phyloP scores from a whole-genome alignment of 495 filamentous ascomycete species.

The Hypoxylon lienhwacheense region DNA sequence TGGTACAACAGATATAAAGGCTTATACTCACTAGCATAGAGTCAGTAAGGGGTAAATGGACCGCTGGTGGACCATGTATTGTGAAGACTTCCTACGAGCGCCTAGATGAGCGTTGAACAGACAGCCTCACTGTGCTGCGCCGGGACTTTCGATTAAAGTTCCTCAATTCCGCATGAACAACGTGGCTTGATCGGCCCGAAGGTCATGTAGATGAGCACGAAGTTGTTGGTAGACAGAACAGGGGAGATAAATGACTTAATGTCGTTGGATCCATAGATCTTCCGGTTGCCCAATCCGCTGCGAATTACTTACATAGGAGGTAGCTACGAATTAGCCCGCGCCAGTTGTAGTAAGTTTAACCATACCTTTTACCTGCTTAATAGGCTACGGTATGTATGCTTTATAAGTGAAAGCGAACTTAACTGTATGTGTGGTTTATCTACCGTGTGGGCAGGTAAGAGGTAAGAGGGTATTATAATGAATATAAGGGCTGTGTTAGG shows the following conservation, averaged over 20 bases:
- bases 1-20: constrained; percentile 4
- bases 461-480: constrained; percentile 31
- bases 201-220: not conserved
- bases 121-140: no score
- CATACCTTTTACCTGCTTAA: no score
- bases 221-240: not conserved
- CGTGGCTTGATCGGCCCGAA: constrained; percentile 22
- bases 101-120: no score
- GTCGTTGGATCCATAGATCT: constrained; percentile 6
- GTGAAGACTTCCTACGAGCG: no score
- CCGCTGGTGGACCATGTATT: no score
- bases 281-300: constrained; percentile 5
- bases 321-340: no score
- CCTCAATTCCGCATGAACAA: constrained; percentile 8
- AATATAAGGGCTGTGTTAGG: constrained; percentile 28
- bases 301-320: constrained; percentile 4
- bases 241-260: not conserved
- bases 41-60: no score
- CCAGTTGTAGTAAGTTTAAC: no score
- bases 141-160: not conserved
- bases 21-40: constrained; percentile 1
- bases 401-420: no score
- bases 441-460: no score
- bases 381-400: constrained; percentile 21
- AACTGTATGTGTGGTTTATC: no score